Base-by-base conservation (phyloP, 2,329 filamentous ascomycete genomes). In the Penicillium rolfsii region DNA sequence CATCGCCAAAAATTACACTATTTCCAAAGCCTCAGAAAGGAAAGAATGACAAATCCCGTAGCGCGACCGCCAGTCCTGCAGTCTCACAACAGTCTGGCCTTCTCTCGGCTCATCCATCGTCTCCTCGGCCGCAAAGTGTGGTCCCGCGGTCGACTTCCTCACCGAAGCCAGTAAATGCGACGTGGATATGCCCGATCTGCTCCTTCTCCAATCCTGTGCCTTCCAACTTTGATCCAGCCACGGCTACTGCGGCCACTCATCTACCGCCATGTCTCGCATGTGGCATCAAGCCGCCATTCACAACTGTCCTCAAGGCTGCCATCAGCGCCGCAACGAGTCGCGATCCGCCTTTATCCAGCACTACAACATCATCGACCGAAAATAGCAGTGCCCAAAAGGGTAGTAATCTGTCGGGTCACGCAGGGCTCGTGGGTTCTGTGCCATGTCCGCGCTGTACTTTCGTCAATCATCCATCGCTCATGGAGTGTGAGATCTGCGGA, bases 101-200 rank as follows among this genome's bases (percentile, higher is more conserved):
- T 73, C 82, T 49, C 77, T 60, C 69, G 9, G 63, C 53, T 8
- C 66, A 74, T 24, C 63, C 74, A 54, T 73, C 71, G 24, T 75
- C 74, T 36, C 70, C 74, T 16, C 60, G 68, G 24, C 69, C 73
- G 38, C 69, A 72, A 50, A 63, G 72, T 0, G 73, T 72, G 14
- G 69, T 65, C 46, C 68, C 78, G 60, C 66, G 76, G 52, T 70
- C 77, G 62, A 66, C 73, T 12, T 64, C 74, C 2, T 66, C 78
- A 24, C 70, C 77, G 3, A 74, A 70, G 66, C 79, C 67, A 59
- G 77, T 79, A 52, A 66, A 85, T 61, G 91, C 91, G 5, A 97
- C 93, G 4, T 98, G 94, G 94, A 89, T 98, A 22, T 98, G 94
- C 79, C 90, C 91, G 1, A 98, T 98, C 71, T 98, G 94, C 82